phyloP scores from a whole-genome alignment of 768 basidiomycete genomes.

The Trametes meyenii region DNA sequence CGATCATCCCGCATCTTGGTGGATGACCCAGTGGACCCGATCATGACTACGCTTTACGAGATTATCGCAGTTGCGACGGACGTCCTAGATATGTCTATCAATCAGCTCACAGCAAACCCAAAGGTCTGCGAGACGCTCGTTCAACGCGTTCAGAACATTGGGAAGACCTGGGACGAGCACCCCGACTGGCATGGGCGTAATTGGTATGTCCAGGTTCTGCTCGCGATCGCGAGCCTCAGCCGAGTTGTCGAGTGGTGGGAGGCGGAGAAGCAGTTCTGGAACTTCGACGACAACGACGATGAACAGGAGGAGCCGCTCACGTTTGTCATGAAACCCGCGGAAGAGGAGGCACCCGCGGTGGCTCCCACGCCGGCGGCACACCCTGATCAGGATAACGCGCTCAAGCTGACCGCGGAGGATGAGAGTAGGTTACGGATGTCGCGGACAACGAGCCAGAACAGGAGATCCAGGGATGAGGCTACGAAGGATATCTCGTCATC shows the following conservation, averaged over 20 bases:
- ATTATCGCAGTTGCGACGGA: conserved; percentile 94
- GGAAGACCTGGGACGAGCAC: conserved; percentile 96
- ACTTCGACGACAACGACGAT: conserved; percentile 90
- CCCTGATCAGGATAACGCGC: conserved; percentile 34
- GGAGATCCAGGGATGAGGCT: conserved; percentile 61
- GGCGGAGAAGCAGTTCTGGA: conserved; percentile 99
- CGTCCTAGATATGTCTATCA: conserved; percentile 85
- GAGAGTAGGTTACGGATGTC: conserved; percentile 52
- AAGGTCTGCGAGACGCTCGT: conserved; percentile 87
- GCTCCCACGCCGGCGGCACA: conserved; percentile 44
- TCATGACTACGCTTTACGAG: conserved; percentile 88
- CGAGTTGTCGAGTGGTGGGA: conserved; percentile 99
- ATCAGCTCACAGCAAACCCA: conserved; percentile 82
- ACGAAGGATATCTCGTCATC: conserved; percentile 47
- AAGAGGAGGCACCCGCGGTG: conserved; percentile 50
- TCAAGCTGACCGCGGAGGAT: conserved; percentile 56
- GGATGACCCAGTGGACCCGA: conserved; percentile 86
- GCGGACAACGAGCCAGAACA: conserved; percentile 51
- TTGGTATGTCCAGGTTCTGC: conserved; percentile 97
- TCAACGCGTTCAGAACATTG: conserved; percentile 87
- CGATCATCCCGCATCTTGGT: conserved; percentile 82
- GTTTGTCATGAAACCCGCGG: conserved; percentile 91
- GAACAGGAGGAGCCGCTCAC: conserved; percentile 89
- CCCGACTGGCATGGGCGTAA: conserved; percentile 97
- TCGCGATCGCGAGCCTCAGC: conserved; percentile 93